Evolutionary conservation across 305 asterid species (phyloP).

Genomic region (Fraxinus nigra): DNA sequence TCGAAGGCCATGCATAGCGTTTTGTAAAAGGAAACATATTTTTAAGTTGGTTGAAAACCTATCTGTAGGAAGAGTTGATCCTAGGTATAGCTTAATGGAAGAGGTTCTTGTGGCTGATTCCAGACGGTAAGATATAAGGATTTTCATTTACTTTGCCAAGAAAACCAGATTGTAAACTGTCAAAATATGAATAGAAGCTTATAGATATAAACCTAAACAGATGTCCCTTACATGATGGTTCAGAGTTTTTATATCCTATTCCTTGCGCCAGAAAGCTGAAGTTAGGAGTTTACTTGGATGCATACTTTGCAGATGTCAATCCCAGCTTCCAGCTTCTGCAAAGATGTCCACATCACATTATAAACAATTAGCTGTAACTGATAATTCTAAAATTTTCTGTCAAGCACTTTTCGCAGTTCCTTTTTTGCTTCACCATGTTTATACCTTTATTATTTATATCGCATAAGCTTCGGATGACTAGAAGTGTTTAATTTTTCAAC

Average conservation of each 20-base stretch:
- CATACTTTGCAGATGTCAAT: neutral
- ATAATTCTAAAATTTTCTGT: neutral
- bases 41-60: neutral
- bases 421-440: neutral
- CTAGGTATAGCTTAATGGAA: neutral
- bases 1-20: neutral
- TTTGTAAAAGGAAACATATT: neutral
- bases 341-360: neutral
- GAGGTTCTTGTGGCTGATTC: neutral
- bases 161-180: neutral
- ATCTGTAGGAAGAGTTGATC: neutral
- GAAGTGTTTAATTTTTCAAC: neutral
- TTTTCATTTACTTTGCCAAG: neutral
- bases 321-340: neutral
- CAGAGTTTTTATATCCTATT: neutral
- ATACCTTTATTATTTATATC: neutral
- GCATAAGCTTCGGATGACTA: neutral
- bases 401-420: neutral
- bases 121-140: neutral
- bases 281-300: neutral
- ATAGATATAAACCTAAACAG: neutral
- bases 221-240: neutral
- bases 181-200: neutral
- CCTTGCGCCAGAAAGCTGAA: neutral
- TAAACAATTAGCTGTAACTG: neutral